phyloP scores from a whole-genome alignment of 2,329 filamentous ascomycete species.

The Colletotrichum shisoi region DNA sequence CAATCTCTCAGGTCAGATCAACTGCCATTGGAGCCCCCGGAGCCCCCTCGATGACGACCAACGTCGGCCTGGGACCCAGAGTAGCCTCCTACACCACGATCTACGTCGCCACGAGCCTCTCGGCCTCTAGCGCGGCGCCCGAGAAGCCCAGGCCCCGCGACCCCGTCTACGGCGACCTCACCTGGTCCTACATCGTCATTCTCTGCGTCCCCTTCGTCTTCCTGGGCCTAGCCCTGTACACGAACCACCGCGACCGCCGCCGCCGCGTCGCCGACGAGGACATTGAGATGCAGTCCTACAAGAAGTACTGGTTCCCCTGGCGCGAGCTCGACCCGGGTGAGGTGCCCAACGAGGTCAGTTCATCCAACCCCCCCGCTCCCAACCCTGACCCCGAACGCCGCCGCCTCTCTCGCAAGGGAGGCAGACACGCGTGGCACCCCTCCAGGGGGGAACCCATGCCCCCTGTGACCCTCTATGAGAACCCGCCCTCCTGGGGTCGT shows the following conservation, averaged over 20 bases:
- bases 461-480: conserved; percentile 1
- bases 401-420: background rate
- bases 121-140: background rate
- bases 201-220: conserved; percentile 34
- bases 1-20: background rate
- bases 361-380: background rate
- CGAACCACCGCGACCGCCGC: conserved; percentile 15
- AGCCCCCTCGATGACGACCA: background rate
- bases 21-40: background rate
- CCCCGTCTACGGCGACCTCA: conserved; percentile 28
- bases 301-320: conserved; percentile 38
- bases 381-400: background rate
- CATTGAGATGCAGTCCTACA: conserved; percentile 35
- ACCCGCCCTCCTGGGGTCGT: conserved; percentile 26
- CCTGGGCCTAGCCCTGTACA: conserved; percentile 10
- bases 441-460: background rate
- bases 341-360: conserved; percentile 29
- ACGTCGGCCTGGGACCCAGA: background rate
- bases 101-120: background rate
- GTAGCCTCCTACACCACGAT: background rate
- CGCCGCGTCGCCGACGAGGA: conserved; percentile 14
- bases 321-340: conserved; percentile 32
- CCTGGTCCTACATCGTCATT: conserved; percentile 29
- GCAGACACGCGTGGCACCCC: conserved; percentile 1
- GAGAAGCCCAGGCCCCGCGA: background rate